These are phyloP conservation scores for Tagetes patula DNA, from an alignment of 129 eudicot genomes.

Conservation along the genomic window DNA sequence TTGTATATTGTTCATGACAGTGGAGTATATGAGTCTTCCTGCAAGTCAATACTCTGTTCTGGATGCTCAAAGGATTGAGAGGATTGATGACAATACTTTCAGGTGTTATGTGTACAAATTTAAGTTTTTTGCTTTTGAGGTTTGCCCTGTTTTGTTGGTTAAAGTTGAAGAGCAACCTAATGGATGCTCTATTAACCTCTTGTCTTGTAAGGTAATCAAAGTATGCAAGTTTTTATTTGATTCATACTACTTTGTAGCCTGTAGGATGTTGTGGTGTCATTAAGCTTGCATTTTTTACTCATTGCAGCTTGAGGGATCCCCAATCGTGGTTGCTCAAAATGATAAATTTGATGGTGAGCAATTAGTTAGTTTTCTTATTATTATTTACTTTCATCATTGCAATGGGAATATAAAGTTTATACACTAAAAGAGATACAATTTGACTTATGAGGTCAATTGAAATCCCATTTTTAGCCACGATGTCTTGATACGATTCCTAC, in stretches of 20 bases:
- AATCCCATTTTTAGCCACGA: background rate
- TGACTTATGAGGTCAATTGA: background rate
- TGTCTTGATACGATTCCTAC: slow-evolving; percentile 2
- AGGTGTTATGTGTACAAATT: slow-evolving; percentile 80
- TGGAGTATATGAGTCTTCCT: slow-evolving; percentile 91
- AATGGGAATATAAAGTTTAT: slow-evolving; percentile 16
- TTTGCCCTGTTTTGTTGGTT: slow-evolving; percentile 91
- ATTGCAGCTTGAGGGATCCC: slow-evolving; percentile 91
- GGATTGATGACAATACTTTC: slow-evolving; percentile 83
- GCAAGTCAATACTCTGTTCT: slow-evolving; percentile 94
- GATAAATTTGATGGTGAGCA: slow-evolving; percentile 87
- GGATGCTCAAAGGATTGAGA: slow-evolving; percentile 90
- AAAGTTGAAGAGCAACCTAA: slow-evolving; percentile 74
- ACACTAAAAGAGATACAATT: background rate
- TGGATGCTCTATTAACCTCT: slow-evolving; percentile 84
- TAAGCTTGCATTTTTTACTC: slow-evolving; percentile 10
- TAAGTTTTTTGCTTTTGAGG: slow-evolving; percentile 84
- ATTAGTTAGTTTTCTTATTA: slow-evolving; percentile 7
- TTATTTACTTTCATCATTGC: slow-evolving; percentile 3
- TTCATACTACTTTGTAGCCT: background rate
- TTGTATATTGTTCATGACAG: slow-evolving; percentile 36
- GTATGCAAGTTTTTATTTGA: background rate
- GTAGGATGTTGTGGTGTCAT: slow-evolving; percentile 1
- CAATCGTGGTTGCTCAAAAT: slow-evolving; percentile 90
- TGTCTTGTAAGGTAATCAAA: slow-evolving; percentile 80